Percentiles rank a stretch among this genome's conserved stretches.
Conservation (phyloP, 495 filamentous ascomycete genomes). For the Daldinia loculata region DNA sequence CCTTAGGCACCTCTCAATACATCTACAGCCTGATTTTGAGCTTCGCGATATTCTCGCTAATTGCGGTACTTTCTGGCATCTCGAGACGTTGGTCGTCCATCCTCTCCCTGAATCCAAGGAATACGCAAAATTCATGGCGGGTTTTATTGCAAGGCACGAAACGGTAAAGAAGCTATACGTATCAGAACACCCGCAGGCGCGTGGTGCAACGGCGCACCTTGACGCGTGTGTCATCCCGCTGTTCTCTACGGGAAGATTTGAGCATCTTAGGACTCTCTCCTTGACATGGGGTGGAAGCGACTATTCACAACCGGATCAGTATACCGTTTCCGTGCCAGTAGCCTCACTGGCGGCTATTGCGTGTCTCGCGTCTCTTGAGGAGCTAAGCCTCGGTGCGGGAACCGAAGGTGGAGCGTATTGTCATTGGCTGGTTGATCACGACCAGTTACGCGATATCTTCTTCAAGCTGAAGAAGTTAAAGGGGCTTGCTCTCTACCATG, state of each 20-base stretch:
- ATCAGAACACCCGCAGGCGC: neutral
- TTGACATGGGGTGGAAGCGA: neutral
- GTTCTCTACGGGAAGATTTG: neutral
- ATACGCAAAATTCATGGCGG: neutral
- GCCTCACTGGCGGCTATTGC: neutral
- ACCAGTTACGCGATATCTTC: neutral
- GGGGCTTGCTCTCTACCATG: neutral
- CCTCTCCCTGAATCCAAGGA: neutral
- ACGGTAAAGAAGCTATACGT: neutral
- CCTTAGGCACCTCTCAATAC: slow-evolving; percentile 5
- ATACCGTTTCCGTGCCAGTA: neutral
- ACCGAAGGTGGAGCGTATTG: neutral
- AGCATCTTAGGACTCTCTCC: neutral
- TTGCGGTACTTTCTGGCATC: neutral
- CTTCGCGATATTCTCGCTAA: neutral
- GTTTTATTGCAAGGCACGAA: neutral
- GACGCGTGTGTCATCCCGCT: neutral
- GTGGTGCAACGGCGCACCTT: neutral
- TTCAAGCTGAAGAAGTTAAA: neutral
- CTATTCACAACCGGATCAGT: neutral
- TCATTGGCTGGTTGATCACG: neutral
- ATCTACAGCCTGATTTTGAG: neutral
- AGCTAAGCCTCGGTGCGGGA: neutral
- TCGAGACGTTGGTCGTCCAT: neutral
- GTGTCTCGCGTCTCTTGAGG: neutral